phyloP scores from a whole-genome alignment of 495 filamentous ascomycete species.

The Penicillium canariense region DNA sequence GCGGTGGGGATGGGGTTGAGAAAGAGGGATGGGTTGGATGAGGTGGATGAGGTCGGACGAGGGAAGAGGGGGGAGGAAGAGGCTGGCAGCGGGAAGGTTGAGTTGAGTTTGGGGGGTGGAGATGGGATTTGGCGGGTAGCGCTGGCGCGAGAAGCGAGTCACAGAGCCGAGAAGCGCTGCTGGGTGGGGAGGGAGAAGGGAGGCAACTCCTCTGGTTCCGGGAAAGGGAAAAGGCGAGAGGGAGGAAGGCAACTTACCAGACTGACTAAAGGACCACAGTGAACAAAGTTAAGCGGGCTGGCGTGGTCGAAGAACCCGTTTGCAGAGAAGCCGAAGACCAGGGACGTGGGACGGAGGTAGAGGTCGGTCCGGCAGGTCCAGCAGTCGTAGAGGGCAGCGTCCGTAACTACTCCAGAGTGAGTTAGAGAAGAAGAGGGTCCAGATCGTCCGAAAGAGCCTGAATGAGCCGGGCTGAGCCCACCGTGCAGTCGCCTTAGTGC shows the following conservation, averaged over 20 bases:
- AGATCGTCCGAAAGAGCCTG: too few species aligned
- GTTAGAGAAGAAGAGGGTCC: too few species aligned
- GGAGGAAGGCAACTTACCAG: not conserved
- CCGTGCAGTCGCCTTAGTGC: not conserved
- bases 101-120: conserved; percentile 18
- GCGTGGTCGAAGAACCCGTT: not conserved
- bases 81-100: conserved; percentile 34
- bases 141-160: conserved; percentile 42
- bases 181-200: not conserved
- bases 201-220: not conserved
- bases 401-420: too few species aligned
- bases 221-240: not conserved
- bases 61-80: conserved; percentile 19
- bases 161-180: conserved; percentile 35
- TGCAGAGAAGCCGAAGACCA: not conserved
- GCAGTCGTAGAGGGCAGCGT: too few species aligned
- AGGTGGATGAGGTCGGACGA: conserved; percentile 5
- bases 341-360: too few species aligned
- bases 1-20: not conserved
- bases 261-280: not conserved
- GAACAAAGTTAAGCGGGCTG: not conserved
- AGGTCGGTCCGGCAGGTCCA: not conserved
- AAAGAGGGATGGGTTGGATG: not conserved
- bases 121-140: conserved; percentile 30
- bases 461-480: too few species aligned